These are phyloP conservation scores for Aspergillus sojae DNA, from an alignment of 2,329 filamentous ascomycete genomes.

Conservation along the genomic window DNA sequence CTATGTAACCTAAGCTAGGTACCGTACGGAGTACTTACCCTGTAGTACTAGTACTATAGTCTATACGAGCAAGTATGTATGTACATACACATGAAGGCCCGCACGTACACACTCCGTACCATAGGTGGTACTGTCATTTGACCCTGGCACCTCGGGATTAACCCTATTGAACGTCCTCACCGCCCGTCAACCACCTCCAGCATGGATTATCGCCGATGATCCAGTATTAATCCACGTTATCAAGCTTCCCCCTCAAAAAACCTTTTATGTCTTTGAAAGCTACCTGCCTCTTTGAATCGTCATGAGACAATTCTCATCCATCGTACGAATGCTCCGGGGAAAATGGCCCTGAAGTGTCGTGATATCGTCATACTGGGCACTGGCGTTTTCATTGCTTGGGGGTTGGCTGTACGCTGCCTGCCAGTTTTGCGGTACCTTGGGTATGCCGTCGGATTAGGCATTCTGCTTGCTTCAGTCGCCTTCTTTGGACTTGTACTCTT, in stretches of 20 bases:
- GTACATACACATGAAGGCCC: no score
- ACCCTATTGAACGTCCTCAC: constrained; percentile 7
- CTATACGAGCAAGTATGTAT: no score
- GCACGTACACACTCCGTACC: no score
- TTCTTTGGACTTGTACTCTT: constrained; percentile 64
- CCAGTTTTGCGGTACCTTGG: constrained; percentile 81
- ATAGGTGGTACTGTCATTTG: background rate
- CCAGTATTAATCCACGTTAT: background rate
- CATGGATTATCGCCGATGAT: background rate
- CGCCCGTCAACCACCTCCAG: constrained; percentile 7
- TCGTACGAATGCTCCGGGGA: constrained; percentile 32
- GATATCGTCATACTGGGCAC: constrained; percentile 46
- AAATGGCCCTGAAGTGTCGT: constrained; percentile 51
- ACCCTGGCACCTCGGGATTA: background rate
- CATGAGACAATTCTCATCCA: constrained; percentile 48
- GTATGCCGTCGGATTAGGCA: constrained; percentile 78
- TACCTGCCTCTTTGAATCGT: constrained; percentile 23
- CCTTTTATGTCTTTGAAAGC: background rate
- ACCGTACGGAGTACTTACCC: no score
- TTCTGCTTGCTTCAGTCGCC: constrained; percentile 56
- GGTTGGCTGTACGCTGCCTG: constrained; percentile 78
- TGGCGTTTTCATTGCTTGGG: constrained; percentile 75
- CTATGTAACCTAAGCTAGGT: no score
- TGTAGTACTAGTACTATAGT: background rate
- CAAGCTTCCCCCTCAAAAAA: background rate